Base-by-base conservation (phyloP, 306 rosid genomes). In the Purshia tridentata region DNA sequence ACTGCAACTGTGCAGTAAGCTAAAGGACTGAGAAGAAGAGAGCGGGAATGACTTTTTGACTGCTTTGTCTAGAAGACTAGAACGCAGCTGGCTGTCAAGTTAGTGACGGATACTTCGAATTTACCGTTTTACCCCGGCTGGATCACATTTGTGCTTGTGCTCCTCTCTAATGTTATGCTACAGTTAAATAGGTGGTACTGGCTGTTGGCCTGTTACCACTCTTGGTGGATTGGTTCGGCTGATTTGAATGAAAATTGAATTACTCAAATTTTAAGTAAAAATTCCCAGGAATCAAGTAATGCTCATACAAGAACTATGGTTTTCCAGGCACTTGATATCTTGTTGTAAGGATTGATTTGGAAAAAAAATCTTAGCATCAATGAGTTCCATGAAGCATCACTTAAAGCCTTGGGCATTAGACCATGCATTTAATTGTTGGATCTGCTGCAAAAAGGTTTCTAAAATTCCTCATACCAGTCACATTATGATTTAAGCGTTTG, bases 1-100 rank as follows among this genome's bases (percentile, higher is more conserved):
- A 44, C 47, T 44, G 49, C 46, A 44, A 35, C 35, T 29, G 15
- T 57, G 2, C 64, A 22, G 52, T 1, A 2, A 8, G 12, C 37
- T 42, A 15, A 29, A 18, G 64, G 35, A 35, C 22, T 50, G 54
- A n/a, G 54, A 42, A 14, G 6, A 4, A 42, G 12, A 15, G 35
- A 15, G 75, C 66, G 66, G 53, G 60, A 5, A 37, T 42, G 3
- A 56, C 66, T 16, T 56, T 71, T 71, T 71, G 52, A 54, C 74
- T 39, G 39, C 39, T 13, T 54, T 22, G 29, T 14, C 11, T 69
- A 53, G 5, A n/a, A 66, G 20, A 50, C 35, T 29, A 29, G 35
- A 29, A 29, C 35, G 35, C 49, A 23, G 67, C 67, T 62, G 67
- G 16, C 46, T 60, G 20, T 2, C 66, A 1, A 39, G 47, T 61